Base-by-base conservation (phyloP, 2,329 filamentous ascomycete species). In the Juglanconis sp. region DNA sequence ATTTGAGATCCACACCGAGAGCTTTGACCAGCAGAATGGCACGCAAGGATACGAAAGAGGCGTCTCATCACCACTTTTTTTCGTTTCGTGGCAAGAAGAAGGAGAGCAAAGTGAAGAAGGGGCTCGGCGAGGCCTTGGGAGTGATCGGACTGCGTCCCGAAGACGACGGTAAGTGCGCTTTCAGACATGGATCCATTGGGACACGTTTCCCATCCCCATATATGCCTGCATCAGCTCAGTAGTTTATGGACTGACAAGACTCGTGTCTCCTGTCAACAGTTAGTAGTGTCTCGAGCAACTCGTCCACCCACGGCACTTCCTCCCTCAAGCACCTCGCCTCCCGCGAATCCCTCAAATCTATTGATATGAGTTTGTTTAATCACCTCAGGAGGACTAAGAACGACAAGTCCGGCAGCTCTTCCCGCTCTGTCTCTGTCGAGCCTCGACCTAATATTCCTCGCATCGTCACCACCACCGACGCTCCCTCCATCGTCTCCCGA, bases 51-150 rank as follows among this genome's bases (percentile, higher is more conserved):
- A 38, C 47, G 53, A 63, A 61, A 36, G 58, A 61, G 46, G 61
- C 57, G 58, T 63, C 61, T 48, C 54, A 54, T 47, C 52, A 63
- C 55, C 60, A 63, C 48, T 61, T 63, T 53, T 63, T 63, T 40
- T 63, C 61, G 44, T 46, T 63, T 17, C 61, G 61, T 53, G 61
- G 61, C 54, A 61, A 60, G 42, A 63, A 61, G 54, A 63, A 63
- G 50, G 61, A 58, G 31, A 61, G 44, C 10, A 53, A 59, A 47
- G 61, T 63, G 34, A 61, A 63, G 55, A 63, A 58, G 54, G 61
- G 61, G 32, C 61, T 63, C 42, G 56, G 58, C 34, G 58, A 61
- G 38, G 61, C 61, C 49, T 47, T 63, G 46, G 61, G 61, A 49
- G 61, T 50, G 35, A 63, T 63, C 47, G 58, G 58, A 17, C 58